phyloP scores from a whole-genome alignment of 441 rosid species.

The Dalechampia spathulata region DNA sequence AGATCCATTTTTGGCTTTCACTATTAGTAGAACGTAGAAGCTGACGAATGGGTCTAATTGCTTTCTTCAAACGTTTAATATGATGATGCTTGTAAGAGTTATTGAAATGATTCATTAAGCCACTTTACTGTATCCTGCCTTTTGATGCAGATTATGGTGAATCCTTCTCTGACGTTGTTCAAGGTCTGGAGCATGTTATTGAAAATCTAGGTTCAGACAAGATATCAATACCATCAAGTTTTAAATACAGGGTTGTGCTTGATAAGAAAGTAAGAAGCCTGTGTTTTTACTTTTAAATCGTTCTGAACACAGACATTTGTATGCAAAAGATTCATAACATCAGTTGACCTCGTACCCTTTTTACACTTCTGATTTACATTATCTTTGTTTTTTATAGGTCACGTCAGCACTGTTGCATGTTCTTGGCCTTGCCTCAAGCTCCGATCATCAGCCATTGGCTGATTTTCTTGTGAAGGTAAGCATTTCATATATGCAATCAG shows the following conservation, averaged over 20 bases:
- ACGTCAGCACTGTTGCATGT: conserved; percentile 78
- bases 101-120: background rate
- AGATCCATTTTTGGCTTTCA: too few species aligned
- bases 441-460: conserved; percentile 45
- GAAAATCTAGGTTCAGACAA: conserved; percentile 64
- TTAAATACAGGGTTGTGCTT: conserved; percentile 74
- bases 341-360: background rate
- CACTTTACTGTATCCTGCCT: conserved; percentile 1
- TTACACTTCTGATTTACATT: conserved; percentile 2
- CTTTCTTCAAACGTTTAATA: background rate
- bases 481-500: conserved; percentile 6
- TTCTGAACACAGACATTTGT: too few species aligned
- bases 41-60: background rate
- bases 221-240: conserved; percentile 59
- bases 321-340: too few species aligned
- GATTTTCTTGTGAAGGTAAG: conserved; percentile 80
- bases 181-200: conserved; percentile 68
- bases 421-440: conserved; percentile 54
- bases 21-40: background rate
- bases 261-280: conserved; percentile 60
- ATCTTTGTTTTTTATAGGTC: conserved; percentile 42
- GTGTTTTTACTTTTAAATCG: background rate
- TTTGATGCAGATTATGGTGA: conserved; percentile 63
- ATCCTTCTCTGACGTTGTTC: conserved; percentile 80
- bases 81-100: conserved; percentile 1